Evolutionary conservation across 805 yeast species (phyloP).

Genomic region (Candida parachauliodes): DNA sequence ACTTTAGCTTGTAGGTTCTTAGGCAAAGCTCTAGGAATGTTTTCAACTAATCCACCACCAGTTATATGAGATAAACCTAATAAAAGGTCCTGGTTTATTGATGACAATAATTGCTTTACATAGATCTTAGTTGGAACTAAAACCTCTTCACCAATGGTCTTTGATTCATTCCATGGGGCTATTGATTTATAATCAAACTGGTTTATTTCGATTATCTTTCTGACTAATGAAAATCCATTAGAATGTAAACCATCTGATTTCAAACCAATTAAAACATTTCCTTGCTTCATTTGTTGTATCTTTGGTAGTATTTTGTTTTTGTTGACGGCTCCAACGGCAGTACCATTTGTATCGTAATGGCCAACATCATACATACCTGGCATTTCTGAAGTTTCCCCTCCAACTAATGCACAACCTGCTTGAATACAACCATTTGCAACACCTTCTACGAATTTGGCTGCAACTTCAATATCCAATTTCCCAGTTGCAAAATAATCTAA

Average conservation of each 20-base stretch:
- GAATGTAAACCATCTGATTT: constrained; percentile 94
- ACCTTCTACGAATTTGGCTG: constrained; percentile 87
- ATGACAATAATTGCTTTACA: constrained; percentile 83
- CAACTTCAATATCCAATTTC: constrained; percentile 75
- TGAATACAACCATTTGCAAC: constrained; percentile 94
- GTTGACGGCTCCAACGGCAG: constrained; percentile 95
- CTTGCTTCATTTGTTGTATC: constrained; percentile 60
- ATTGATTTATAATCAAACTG: constrained; percentile 65
- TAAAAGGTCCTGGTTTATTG: constrained; percentile 61
- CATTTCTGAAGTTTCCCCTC: constrained; percentile 99
- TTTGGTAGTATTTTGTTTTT: constrained; percentile 74
- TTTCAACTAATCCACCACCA: constrained; percentile 97
- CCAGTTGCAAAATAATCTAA: constrained; percentile 97
- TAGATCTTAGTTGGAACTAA: constrained; percentile 90
- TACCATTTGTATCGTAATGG: constrained; percentile 97
- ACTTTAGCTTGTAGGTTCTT: constrained; percentile 71
- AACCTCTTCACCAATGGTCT: constrained; percentile 80
- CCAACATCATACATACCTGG: constrained; percentile 97
- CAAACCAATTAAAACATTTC: constrained; percentile 82
- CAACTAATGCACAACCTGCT: constrained; percentile 96
- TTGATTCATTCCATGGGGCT: constrained; percentile 80
- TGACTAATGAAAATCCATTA: constrained; percentile 91
- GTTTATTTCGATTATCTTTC: constrained; percentile 80
- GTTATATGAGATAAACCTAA: constrained; percentile 95
- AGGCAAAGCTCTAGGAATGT: constrained; percentile 93